These are phyloP conservation scores for Fonsecaea pedrosoi DNA, from an alignment of 2,329 filamentous ascomycete genomes.

Conservation along the genomic window DNA sequence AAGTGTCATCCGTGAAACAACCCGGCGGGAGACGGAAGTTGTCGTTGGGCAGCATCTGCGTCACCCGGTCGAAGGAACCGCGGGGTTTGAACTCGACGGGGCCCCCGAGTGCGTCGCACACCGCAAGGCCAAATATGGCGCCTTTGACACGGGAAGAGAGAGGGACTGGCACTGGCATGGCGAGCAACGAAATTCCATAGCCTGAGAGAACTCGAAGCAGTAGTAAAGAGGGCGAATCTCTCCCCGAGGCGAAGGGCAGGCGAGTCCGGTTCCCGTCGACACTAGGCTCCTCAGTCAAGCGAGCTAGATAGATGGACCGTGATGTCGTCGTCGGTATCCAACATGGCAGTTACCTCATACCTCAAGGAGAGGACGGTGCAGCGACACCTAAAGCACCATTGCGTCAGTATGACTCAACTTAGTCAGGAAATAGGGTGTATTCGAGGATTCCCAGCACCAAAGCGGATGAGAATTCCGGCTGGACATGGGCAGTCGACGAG, in stretches of 20 bases:
- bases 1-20: conserved; percentile 54
- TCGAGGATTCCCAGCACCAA: not conserved
- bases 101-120: conserved; percentile 53
- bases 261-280: not conserved
- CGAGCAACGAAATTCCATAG: not conserved
- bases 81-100: conserved; percentile 50
- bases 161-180: conserved; percentile 11
- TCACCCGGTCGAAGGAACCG: conserved; percentile 48
- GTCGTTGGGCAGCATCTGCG: conserved; percentile 43
- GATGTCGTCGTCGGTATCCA: not conserved
- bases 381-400: not conserved
- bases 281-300: not conserved
- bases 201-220: not conserved
- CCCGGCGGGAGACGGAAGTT: conserved; percentile 49
- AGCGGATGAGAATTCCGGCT: not conserved
- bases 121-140: conserved; percentile 51
- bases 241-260: not conserved
- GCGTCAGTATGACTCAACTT: conserved; percentile 1
- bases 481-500: not conserved
- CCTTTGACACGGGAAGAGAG: conserved; percentile 42
- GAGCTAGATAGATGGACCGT: not conserved
- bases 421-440: not conserved
- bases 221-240: not conserved
- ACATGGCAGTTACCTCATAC: not conserved
- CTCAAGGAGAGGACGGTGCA: not conserved